Base-by-base conservation (phyloP, 768 basidiomycete genomes). In the Kondoa malvinella region DNA sequence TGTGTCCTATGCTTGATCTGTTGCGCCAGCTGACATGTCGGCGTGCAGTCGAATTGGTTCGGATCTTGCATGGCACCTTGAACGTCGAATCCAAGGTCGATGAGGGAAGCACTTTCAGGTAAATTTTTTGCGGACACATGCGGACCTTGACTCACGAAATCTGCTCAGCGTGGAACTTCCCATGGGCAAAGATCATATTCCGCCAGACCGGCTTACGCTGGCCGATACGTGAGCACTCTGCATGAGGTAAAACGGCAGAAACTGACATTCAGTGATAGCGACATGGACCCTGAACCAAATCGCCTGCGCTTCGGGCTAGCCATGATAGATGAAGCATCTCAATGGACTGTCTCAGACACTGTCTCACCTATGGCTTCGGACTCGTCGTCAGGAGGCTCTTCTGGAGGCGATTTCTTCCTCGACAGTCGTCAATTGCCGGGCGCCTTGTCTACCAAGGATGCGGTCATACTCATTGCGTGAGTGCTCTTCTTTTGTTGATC, bases 31-130 rank as follows among this genome's bases (percentile, higher is more conserved):
- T n/a, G n/a, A n/a, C n/a, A n/a, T n/a, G 34, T 68, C 25, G 8
- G 29, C 26, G 25, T 25, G 12, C 26, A 25, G 58, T 25, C 14
- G 58, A 30, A 60, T 12, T 60, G 8, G 70, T 67, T 68, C 69
- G 50, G 31, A 66, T 27, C 8, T 31, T 73, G 56, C 70, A 70
- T 8, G 72, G 72, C 2, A 65, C 69, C 3, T 59, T 73, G 40
- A 69, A 71, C 25, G 72, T 72, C 29, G 65, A 69, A 34, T 50
- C 33, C 17, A 68, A 68, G n/a, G 33, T 71, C 25, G 70, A 64
- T 15, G 32, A 62, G 4, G 70, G 70, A 3, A 67, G 63, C 2
- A n/a, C n/a, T n/a, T n/a, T n/a, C n/a, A n/a, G n/a, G n/a, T n/a
- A n/a, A n/a, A n/a, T n/a, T n/a, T n/a, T n/a, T n/a, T n/a, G n/a